Percentiles rank a stretch among this genome's conserved stretches.
These are phyloP conservation scores for Gigaspora rosea DNA, from an alignment of 192 early-diverging fungal genomes.

Conservation along the genomic window DNA sequence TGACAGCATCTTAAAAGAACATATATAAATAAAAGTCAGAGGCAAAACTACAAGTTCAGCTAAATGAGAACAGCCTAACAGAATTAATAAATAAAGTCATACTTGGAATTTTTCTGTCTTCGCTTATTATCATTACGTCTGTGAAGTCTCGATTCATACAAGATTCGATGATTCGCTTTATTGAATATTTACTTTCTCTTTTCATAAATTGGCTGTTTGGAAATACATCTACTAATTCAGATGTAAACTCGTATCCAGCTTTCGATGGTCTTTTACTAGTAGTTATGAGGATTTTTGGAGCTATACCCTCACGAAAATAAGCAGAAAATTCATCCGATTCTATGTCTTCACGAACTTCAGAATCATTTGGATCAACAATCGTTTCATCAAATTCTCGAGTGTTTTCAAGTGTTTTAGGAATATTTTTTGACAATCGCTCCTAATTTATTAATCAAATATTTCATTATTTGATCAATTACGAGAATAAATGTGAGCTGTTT, in stretches of 20 bases:
- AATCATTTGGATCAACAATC: constrained; percentile 73
- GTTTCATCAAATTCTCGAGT: constrained; percentile 93
- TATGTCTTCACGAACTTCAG: constrained; percentile 82
- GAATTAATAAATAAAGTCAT: constrained; percentile 38
- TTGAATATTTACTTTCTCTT: constrained; percentile 82
- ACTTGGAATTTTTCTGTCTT: constrained; percentile 91
- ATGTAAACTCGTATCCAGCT: constrained; percentile 76
- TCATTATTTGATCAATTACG: background rate
- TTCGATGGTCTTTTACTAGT: constrained; percentile 67
- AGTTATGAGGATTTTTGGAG: constrained; percentile 93
- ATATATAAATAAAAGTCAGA: background rate
- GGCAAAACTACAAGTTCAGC: background rate
- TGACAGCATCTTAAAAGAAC: constrained; percentile 70
- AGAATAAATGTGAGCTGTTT: background rate
- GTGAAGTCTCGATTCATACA: constrained; percentile 89
- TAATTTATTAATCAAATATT: constrained; percentile 21
- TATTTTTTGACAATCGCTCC: constrained; percentile 86
- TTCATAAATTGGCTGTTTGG: constrained; percentile 89
- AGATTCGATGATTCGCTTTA: constrained; percentile 89
- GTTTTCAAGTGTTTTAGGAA: constrained; percentile 90
- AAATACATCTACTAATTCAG: constrained; percentile 87
- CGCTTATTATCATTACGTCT: constrained; percentile 91
- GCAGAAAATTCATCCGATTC: constrained; percentile 83
- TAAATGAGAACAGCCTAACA: background rate
- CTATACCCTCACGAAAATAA: constrained; percentile 80